Base-by-base conservation (phyloP, 495 filamentous ascomycete species). In the Cryomyces minteri region DNA sequence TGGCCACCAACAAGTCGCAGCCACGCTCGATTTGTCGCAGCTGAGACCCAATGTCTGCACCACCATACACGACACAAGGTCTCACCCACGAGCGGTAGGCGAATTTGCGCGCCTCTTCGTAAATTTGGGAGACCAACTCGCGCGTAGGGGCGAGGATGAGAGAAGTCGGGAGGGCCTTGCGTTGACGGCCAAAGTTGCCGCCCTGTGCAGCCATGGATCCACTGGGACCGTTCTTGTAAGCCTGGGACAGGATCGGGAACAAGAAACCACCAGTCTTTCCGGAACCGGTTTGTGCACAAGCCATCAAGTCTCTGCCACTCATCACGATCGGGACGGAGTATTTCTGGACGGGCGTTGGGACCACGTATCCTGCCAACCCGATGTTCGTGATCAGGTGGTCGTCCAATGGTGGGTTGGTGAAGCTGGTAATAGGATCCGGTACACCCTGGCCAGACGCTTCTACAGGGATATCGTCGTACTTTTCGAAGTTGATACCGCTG, bases 211-310 rank as follows among this genome's bases (percentile, higher is more conserved):
- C 67, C 40, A 84, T 80, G 32, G 76, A 60, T 31, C 75, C 57
- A 32, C 77, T 83, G 29, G 88, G 88, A 39, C 88, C 90, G 48
- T 79, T 81, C 56, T 84, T 72, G 72, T 82, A 96, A 32, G 88
- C 86, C 61, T 96, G 90, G 11, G 90, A 95, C 38, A 98, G 72
- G 52, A 98, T 98, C 38, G 90, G 90, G 72, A 98, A 95, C 33
- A 98, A 67, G 75, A 98, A 98, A 68, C 92, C 90, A 67, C 92
- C 90, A 54, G 90, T 98, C 76, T 98, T 98, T 68, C 90, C 90
- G 54, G 88, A 98, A 71, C 90, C 90, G 52, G 90, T 98, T 67
- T 98, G 90, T 50, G 90, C 90, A 68, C 90, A 96, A 62, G 90
- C 92, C 90, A 98, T 95, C 53, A 98, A 67, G 65, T 98, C 90